Evolutionary conservation across 2,329 filamentous ascomycete species (phyloP).

Genomic region (Calcarisporium arbuscula): DNA sequence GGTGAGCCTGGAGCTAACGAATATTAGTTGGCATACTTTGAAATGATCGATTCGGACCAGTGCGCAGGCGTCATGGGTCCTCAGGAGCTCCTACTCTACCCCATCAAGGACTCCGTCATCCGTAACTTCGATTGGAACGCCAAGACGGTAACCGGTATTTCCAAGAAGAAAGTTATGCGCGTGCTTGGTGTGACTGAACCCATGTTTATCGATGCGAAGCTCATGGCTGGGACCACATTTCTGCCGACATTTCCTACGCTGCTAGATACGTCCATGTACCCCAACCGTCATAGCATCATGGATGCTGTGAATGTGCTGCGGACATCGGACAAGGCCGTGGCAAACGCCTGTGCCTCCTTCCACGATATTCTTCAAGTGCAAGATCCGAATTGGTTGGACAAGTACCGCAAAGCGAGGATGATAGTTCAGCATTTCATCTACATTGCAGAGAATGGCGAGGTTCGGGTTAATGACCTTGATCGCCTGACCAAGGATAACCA

Average conservation of each 20-base stretch:
- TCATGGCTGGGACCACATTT: conserved; percentile 79
- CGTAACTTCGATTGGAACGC: conserved; percentile 60
- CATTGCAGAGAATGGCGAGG: conserved; percentile 68
- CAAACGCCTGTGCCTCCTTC: conserved; percentile 68
- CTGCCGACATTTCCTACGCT: conserved; percentile 74
- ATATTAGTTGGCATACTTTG: conserved; percentile 68
- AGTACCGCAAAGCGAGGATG: conserved; percentile 80
- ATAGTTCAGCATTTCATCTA: conserved; percentile 83
- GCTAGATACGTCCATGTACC: conserved; percentile 49
- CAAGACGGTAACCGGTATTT: conserved; percentile 54
- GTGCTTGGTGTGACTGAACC: conserved; percentile 60
- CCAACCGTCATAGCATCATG: conserved; percentile 57
- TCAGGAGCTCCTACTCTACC: conserved; percentile 79
- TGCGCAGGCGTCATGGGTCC: conserved; percentile 76
- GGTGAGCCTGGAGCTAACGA: conserved; percentile 10
- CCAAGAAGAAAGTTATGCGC: conserved; percentile 64
- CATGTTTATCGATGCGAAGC: conserved; percentile 74
- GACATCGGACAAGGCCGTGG: conserved; percentile 62
- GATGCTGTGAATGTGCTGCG: conserved; percentile 74
- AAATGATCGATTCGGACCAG: conserved; percentile 59
- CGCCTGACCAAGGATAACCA: conserved; percentile 77
- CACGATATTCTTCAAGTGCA: conserved; percentile 70
- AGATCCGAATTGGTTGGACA: conserved; percentile 72
- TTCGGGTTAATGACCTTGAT: conserved; percentile 67
- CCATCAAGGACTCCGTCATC: conserved; percentile 71